Conservation (phyloP, 1,284 basidiomycete species). For the Melanopsichium pennsylvanicum region DNA sequence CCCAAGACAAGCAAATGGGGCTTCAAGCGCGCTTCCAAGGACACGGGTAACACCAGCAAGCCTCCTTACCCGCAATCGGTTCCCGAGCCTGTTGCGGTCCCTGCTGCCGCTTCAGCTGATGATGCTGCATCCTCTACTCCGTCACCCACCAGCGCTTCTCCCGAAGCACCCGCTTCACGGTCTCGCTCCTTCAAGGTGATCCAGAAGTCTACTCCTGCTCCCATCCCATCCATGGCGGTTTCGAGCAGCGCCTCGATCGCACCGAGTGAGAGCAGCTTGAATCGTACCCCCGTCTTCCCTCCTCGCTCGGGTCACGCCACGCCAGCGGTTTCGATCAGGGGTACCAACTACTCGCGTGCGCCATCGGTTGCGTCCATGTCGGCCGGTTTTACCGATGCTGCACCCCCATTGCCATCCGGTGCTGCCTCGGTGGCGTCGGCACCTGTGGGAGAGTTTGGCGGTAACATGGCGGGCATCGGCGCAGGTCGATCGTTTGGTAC, state of each 20-base stretch:
- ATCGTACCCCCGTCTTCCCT: constrained; percentile 14
- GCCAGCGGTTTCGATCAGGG: constrained; percentile 39
- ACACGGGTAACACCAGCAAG: constrained; percentile 17
- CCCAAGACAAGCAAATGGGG: constrained; percentile 40
- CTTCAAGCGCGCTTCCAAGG: constrained; percentile 42
- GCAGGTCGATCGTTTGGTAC: constrained; percentile 34
- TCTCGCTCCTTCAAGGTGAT: constrained; percentile 46
- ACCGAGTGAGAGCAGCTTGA: constrained; percentile 31
- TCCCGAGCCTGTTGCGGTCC: constrained; percentile 8
- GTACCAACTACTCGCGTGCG: constrained; percentile 40
- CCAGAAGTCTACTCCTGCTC: constrained; percentile 25
- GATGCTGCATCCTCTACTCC: constrained; percentile 4
- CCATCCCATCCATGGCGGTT: constrained; percentile 13
- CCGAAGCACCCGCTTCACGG: constrained; percentile 21
- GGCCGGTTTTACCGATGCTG: constrained; percentile 39
- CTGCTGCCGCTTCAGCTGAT: constrained; percentile 3
- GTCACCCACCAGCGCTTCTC: constrained; percentile 6
- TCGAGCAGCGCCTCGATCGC: constrained; percentile 29
- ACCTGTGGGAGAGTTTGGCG: constrained; percentile 32
- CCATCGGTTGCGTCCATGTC: constrained; percentile 44
- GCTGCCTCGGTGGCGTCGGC: constrained; percentile 28
- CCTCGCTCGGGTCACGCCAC: constrained; percentile 29
- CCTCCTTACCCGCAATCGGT: constrained; percentile 34
- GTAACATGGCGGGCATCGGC: constrained; percentile 49
- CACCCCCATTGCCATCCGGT: constrained; percentile 33